These are phyloP conservation scores for Orobanche coerulescens DNA, from an alignment of 257 asterid species.

Conservation along the genomic window DNA sequence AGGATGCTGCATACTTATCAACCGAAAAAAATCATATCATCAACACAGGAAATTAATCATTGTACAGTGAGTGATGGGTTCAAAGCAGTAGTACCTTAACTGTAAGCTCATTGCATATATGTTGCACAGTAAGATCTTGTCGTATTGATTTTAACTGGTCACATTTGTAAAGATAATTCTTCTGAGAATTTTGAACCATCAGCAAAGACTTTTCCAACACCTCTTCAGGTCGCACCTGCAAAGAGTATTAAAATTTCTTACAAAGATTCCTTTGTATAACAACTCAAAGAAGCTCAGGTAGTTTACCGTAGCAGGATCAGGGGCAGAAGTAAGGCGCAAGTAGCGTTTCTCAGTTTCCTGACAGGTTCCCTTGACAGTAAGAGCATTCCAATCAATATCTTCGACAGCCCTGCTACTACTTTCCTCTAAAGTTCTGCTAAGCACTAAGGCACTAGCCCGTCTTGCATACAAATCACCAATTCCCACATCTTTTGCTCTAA, in stretches of 20 bases:
- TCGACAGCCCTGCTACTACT: constrained; percentile 83
- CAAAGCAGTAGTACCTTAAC: constrained; percentile 53
- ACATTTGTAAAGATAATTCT: constrained; percentile 87
- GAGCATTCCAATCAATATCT: constrained; percentile 99
- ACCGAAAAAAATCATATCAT: constrained; percentile 3
- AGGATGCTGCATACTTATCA: neutral
- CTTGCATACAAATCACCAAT: constrained; percentile 48
- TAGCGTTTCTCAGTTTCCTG: constrained; percentile 94
- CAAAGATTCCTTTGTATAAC: constrained; percentile 12
- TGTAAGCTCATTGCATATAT: constrained; percentile 78
- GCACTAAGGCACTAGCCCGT: constrained; percentile 59
- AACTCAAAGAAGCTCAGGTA: constrained; percentile 18
- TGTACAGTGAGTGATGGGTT: constrained; percentile 15
- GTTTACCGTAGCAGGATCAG: constrained; percentile 93
- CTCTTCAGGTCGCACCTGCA: constrained; percentile 99
- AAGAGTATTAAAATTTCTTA: constrained; percentile 19
- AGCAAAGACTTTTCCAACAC: constrained; percentile 80
- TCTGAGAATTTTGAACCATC: constrained; percentile 82
- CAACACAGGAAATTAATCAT: neutral
- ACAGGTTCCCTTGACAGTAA: constrained; percentile 88
- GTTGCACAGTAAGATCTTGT: constrained; percentile 98
- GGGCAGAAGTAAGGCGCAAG: constrained; percentile 98
- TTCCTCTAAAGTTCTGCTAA: constrained; percentile 65
- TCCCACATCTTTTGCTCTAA: constrained; percentile 38
- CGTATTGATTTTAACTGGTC: constrained; percentile 98